Evolutionary conservation across 179 eudicot genomes (phyloP).

Genomic region (Pouteria campechiana): DNA sequence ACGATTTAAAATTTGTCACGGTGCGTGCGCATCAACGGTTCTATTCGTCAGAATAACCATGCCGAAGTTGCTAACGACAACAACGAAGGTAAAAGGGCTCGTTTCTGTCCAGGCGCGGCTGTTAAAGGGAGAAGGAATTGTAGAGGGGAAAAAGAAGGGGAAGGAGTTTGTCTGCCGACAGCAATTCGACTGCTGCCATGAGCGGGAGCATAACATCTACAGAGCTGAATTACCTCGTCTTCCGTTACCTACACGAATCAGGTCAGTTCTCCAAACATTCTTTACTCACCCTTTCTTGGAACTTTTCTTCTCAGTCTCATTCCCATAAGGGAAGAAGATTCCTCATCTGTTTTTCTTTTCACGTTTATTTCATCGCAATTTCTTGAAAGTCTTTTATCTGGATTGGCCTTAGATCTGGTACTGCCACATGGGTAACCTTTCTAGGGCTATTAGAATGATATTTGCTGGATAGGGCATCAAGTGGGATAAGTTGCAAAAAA

Average conservation of each 20-base stretch:
- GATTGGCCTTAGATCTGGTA: constrained; percentile 1
- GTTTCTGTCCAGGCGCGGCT: too few species aligned
- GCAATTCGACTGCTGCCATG: too few species aligned
- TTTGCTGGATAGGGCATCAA: too few species aligned
- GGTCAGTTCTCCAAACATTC: constrained; percentile 15
- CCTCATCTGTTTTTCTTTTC: background rate
- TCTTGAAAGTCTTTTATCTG: constrained; percentile 7
- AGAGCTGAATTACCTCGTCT: constrained; percentile 52
- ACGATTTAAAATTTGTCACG: too few species aligned
- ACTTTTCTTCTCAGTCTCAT: background rate
- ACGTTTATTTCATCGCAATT: background rate
- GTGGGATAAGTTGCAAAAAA: too few species aligned
- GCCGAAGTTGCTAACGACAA: too few species aligned
- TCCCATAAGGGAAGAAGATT: background rate
- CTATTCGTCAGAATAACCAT: too few species aligned
- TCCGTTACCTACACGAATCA: constrained; percentile 64
- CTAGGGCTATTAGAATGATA: background rate
- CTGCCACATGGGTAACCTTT: background rate
- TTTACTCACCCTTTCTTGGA: background rate
- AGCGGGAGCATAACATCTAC: constrained; percentile 35
- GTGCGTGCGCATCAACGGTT: too few species aligned
- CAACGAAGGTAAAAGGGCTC: too few species aligned
- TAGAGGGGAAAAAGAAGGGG: too few species aligned
- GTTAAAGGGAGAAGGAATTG: too few species aligned
- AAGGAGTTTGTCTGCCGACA: too few species aligned